A percentile compares a stretch with the other conserved stretches of the same genome.
Conservation (phyloP, 768 basidiomycete species). For the Xerocomellus dryophilus region DNA sequence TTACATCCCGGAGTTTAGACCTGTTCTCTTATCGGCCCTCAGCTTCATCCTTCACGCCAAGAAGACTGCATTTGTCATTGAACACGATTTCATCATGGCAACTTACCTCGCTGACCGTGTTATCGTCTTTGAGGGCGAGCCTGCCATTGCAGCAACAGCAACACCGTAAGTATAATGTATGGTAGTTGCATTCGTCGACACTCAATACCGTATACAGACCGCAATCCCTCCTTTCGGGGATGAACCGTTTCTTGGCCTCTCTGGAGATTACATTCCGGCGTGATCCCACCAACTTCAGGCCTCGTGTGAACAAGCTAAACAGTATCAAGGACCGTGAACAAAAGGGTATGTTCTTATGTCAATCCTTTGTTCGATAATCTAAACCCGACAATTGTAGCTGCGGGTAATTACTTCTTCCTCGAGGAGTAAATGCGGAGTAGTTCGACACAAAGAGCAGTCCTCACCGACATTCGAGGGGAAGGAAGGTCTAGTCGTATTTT, state of each 20-base stretch:
- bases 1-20: not conserved
- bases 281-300: constrained; percentile 92
- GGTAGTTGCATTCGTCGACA: not conserved
- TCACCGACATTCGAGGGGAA: not conserved
- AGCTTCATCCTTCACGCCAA: constrained; percentile 95
- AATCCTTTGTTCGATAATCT: constrained; percentile 4
- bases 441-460: not conserved
- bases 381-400: constrained; percentile 39
- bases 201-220: constrained; percentile 50
- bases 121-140: constrained; percentile 86
- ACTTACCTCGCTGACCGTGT: constrained; percentile 98
- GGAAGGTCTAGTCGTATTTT: constrained; percentile 17
- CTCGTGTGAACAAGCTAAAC: constrained; percentile 81
- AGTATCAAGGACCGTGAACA: constrained; percentile 88
- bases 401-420: constrained; percentile 91
- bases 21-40: constrained; percentile 1
- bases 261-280: constrained; percentile 98
- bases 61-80: constrained; percentile 98
- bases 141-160: constrained; percentile 85
- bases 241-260: constrained; percentile 96
- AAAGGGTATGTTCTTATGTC: constrained; percentile 51
- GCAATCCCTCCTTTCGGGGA: constrained; percentile 90
- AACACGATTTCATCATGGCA: constrained; percentile 99
- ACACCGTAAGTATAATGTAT: constrained; percentile 61
- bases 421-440: constrained; percentile 53